These are phyloP conservation scores for Wickerhamomyces rabaulensis DNA, from an alignment of 805 yeast genomes.

Conservation along the genomic window DNA sequence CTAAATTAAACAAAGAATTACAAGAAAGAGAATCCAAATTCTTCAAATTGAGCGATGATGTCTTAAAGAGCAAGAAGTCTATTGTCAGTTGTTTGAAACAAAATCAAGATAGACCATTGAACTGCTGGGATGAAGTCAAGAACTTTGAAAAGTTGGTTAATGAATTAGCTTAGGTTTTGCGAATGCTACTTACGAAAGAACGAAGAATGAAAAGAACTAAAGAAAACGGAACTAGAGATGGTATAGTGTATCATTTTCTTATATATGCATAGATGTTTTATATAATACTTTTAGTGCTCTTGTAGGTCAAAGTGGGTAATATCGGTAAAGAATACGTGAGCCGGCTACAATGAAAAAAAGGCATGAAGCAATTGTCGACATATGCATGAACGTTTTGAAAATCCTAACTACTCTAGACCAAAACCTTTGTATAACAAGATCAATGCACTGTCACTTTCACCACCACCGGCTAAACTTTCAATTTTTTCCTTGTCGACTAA, in stretches of 20 bases:
- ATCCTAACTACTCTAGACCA: slow-evolving; percentile 40
- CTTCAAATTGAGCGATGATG: slow-evolving; percentile 31
- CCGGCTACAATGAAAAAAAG: no score
- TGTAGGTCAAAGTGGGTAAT: no score
- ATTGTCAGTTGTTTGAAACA: slow-evolving; percentile 54
- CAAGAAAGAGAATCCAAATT: slow-evolving; percentile 30
- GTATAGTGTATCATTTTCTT: neutral
- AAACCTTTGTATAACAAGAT: slow-evolving; percentile 80
- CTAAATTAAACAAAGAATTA: slow-evolving; percentile 31
- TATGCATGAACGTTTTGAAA: neutral
- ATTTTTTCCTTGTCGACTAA: slow-evolving; percentile 75
- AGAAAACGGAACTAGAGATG: neutral
- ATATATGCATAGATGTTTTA: neutral
- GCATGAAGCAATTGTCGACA: neutral
- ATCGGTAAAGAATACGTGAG: no score
- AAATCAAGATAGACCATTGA: slow-evolving; percentile 61
- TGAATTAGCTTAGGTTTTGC: slow-evolving; percentile 23
- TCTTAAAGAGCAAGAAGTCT: slow-evolving; percentile 40
- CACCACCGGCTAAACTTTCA: slow-evolving; percentile 91
- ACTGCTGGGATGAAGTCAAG: slow-evolving; percentile 80
- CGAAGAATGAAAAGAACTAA: slow-evolving; percentile 17
- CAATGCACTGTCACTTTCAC: slow-evolving; percentile 94
- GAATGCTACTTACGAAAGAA: neutral
- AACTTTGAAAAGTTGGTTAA: slow-evolving; percentile 57
- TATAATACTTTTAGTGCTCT: neutral